Evolutionary conservation across 441 rosid genomes (phyloP), one percentile per base, ranked within the genome.

Genomic region (Cnidoscolus chayamansa): DNA sequence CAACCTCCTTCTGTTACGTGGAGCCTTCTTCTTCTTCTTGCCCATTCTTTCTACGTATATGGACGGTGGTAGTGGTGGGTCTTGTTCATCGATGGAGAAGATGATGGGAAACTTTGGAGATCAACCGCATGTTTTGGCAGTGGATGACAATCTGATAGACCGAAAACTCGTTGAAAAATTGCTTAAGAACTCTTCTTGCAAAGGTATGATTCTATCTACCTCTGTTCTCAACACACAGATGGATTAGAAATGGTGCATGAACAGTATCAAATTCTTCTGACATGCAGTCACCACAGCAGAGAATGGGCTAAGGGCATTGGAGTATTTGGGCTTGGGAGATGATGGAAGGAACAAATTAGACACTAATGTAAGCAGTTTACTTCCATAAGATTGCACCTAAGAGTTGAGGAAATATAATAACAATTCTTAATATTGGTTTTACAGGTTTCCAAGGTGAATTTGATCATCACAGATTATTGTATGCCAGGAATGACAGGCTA

Each of bases 401-500:
- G 6, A 40, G 45, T 40, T 40, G 45, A 40, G 45, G 7, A 40
- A 40, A 40, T 40, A 6, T 40, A 40, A 40, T 5, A 40, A 7
- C 6, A 7, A 40, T 53, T 16, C 3, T 59, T 57, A 25, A 7
- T 19, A 53, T 13, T 19, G 37, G 9, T 55, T 1, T 69, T 81
- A 13, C 84, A 89, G 96, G 86, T 72, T 4, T 81, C 85, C 19
- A 87, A 88, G 82, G 89, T 93, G 60, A 83, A 88, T 78, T 75
- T 93, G 77, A 85, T 92, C 59, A 90, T 92, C 54, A 90, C 98
- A 55, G 96, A 92, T 75, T 92, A 93, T 11, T 88, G 98, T 68
- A 93, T 93, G 98, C 97, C 97, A 1, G 97, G 90, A 77, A 93
- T 93, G 97, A 88, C 97, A 1, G 98, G 98, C 37, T 93, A 87